phyloP scores from a whole-genome alignment of 2,329 filamentous ascomycete genomes.

The Ophiostoma quercus region DNA sequence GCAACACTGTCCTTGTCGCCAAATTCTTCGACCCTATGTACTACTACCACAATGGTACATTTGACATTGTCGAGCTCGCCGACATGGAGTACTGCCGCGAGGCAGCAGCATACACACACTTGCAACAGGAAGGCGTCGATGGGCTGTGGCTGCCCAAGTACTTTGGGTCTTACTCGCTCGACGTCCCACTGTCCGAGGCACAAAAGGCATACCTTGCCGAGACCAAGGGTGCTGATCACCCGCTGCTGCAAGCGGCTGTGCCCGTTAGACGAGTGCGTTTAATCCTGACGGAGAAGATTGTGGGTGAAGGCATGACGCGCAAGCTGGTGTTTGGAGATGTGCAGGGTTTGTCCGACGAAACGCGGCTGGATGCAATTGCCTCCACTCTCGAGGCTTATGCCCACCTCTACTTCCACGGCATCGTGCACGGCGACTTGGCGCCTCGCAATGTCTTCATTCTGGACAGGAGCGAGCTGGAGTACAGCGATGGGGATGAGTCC shows the following conservation, averaged over 20 bases:
- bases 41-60: slow-evolving; percentile 24
- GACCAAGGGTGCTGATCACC: slow-evolving; percentile 2
- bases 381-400: slow-evolving; percentile 25
- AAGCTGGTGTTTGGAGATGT: slow-evolving; percentile 25
- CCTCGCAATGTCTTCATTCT: slow-evolving; percentile 27
- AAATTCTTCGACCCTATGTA: slow-evolving; percentile 28
- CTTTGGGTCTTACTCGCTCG: slow-evolving; percentile 23
- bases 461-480: background rate
- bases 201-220: slow-evolving; percentile 17
- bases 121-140: slow-evolving; percentile 23
- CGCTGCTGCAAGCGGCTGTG: background rate
- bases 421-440: slow-evolving; percentile 26
- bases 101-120: slow-evolving; percentile 24
- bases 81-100: slow-evolving; percentile 28
- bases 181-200: slow-evolving; percentile 19
- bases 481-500: slow-evolving; percentile 32
- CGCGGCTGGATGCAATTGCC: slow-evolving; percentile 22
- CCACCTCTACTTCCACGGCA: slow-evolving; percentile 23
- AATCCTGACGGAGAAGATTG: slow-evolving; percentile 22
- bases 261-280: slow-evolving; percentile 22
- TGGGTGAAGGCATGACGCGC: slow-evolving; percentile 22
- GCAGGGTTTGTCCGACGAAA: slow-evolving; percentile 10
- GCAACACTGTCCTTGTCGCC: slow-evolving; percentile 21
- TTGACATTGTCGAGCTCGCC: slow-evolving; percentile 26
- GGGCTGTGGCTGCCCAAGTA: slow-evolving; percentile 25